A percentile compares a stretch with the other conserved stretches of the same genome.
phyloP scores from a whole-genome alignment of 139 green algal species.

The Edaphochlamys debaryana region DNA sequence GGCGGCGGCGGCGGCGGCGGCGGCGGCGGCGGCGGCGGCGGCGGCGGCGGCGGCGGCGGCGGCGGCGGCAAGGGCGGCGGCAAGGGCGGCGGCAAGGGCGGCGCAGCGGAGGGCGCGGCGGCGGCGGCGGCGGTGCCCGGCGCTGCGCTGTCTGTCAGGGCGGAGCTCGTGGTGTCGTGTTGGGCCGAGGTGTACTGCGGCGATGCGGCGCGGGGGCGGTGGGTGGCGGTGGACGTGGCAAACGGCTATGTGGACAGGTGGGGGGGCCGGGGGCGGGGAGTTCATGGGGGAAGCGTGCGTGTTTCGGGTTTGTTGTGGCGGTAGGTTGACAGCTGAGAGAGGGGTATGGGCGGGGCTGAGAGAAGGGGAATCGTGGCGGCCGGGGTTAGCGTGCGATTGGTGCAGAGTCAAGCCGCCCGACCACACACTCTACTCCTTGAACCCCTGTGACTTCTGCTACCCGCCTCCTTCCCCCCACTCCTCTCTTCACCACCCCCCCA shows the following conservation, averaged over 20 bases:
- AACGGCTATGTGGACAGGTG: constrained; percentile 72
- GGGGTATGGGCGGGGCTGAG: too few species aligned
- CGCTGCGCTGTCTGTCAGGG: constrained; percentile 1
- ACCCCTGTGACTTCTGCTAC: too few species aligned
- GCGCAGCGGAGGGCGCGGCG: neutral
- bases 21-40: constrained; percentile 2
- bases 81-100: neutral
- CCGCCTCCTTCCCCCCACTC: too few species aligned
- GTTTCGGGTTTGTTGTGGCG: too few species aligned
- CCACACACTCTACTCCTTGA: too few species aligned
- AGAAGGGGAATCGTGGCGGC: too few species aligned
- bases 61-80: neutral
- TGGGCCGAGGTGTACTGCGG: constrained; percentile 92
- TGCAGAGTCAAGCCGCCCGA: too few species aligned
- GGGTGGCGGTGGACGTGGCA: constrained; percentile 83
- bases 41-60: neutral
- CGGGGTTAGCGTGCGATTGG: too few species aligned
- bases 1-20: neutral
- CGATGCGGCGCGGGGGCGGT: constrained; percentile 62
- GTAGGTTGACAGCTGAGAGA: too few species aligned
- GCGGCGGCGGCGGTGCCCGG: constrained; percentile 11
- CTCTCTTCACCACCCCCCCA: too few species aligned
- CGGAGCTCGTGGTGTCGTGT: constrained; percentile 37
- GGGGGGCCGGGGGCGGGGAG: neutral
- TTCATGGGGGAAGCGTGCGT: too few species aligned